Evolutionary conservation across 2,329 filamentous ascomycete species (phyloP).

Genomic region (Apiospora malaysiana): DNA sequence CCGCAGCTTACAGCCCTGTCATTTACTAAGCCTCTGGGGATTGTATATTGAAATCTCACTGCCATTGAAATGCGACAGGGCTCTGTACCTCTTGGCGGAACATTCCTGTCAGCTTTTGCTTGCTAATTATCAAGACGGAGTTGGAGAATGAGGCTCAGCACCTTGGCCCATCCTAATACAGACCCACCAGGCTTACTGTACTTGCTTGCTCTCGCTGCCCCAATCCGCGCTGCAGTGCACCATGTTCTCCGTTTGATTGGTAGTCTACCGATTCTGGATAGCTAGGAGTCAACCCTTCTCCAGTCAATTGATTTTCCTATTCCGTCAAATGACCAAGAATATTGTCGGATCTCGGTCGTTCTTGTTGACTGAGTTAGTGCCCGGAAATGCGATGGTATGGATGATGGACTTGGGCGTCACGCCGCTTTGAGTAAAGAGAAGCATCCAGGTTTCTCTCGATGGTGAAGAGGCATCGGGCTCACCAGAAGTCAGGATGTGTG

Average conservation of each 20-base stretch:
- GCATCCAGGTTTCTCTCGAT: no score
- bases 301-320: no score
- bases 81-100: background rate
- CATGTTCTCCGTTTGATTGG: background rate
- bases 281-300: no score
- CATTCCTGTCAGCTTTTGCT: background rate
- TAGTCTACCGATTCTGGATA: no score
- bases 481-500: no score
- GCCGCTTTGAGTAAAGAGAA: no score
- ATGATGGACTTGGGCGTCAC: no score
- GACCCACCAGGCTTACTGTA: background rate
- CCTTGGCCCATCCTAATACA: background rate
- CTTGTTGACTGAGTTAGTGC: no score
- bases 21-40: background rate
- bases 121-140: background rate
- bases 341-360: no score
- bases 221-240: background rate
- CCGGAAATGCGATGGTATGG: no score
- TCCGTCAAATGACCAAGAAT: no score
- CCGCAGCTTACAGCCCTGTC: background rate
- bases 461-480: no score
- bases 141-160: background rate
- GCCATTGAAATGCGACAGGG: background rate
- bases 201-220: background rate
- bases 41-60: background rate